Evolutionary conservation across 768 basidiomycete genomes (phyloP).

Genomic region (Hypholoma sublateritium): DNA sequence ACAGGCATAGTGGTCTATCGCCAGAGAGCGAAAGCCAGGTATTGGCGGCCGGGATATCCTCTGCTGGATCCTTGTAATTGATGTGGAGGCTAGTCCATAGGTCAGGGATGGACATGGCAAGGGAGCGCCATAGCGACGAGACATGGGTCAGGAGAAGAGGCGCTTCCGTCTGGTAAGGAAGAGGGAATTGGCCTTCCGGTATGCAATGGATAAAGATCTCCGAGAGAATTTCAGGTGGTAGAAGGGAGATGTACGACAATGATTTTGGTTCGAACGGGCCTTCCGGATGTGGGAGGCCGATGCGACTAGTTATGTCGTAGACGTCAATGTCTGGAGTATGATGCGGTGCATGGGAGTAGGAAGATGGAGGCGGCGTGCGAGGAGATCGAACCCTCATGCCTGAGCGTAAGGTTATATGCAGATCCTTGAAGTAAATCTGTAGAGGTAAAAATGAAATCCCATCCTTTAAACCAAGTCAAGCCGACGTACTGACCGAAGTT

Average conservation of each 20-base stretch:
- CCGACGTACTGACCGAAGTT: neutral
- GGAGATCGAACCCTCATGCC: slow-evolving; percentile 6
- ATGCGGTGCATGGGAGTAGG: slow-evolving; percentile 7
- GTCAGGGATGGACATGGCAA: slow-evolving; percentile 25
- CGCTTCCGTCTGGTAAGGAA: slow-evolving; percentile 22
- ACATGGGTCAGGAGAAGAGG: slow-evolving; percentile 29
- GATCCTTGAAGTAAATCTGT: neutral
- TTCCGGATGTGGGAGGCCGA: neutral
- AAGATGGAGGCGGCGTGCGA: slow-evolving; percentile 8
- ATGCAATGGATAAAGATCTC: slow-evolving; percentile 29
- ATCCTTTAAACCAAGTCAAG: neutral
- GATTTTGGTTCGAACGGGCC: slow-evolving; percentile 5
- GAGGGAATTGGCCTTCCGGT: slow-evolving; percentile 24
- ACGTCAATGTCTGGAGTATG: neutral
- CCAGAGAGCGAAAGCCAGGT: slow-evolving; percentile 29
- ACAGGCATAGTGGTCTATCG: slow-evolving; percentile 25
- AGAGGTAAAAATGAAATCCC: neutral
- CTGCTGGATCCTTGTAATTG: slow-evolving; percentile 26
- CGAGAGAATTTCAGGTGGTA: slow-evolving; percentile 30
- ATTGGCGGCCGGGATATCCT: slow-evolving; percentile 24
- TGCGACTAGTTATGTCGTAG: slow-evolving; percentile 6
- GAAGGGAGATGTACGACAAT: slow-evolving; percentile 17
- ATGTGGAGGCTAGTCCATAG: slow-evolving; percentile 32
- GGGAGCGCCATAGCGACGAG: slow-evolving; percentile 25
- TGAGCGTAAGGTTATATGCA: neutral